Conservation (phyloP, 2,329 filamentous ascomycete genomes). For the Cercospora brassicicola region DNA sequence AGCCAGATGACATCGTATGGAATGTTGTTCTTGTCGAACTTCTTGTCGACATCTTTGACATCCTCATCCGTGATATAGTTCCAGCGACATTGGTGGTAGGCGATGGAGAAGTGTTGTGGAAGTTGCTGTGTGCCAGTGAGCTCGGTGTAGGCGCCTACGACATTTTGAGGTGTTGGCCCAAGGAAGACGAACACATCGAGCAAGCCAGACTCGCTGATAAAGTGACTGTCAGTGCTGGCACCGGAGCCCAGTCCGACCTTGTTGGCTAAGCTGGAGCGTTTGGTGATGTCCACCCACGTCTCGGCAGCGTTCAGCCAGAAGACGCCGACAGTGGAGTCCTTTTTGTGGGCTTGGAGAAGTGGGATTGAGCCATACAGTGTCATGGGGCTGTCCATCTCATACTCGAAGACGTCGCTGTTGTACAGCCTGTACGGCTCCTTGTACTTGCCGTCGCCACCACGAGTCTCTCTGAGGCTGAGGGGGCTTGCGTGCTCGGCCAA, state of each 20-base stretch:
- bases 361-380: slow-evolving; percentile 96
- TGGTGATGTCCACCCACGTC: slow-evolving; percentile 94
- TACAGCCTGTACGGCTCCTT: slow-evolving; percentile 90
- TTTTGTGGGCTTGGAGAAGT: slow-evolving; percentile 95
- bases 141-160: slow-evolving; percentile 80
- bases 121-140: slow-evolving; percentile 89
- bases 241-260: slow-evolving; percentile 71
- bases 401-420: slow-evolving; percentile 97
- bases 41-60: slow-evolving; percentile 91
- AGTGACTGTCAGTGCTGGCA: slow-evolving; percentile 84
- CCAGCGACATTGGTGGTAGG: slow-evolving; percentile 97
- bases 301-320: slow-evolving; percentile 98
- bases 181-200: slow-evolving; percentile 94
- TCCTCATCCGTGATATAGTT: slow-evolving; percentile 98
- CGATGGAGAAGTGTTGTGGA: slow-evolving; percentile 88
- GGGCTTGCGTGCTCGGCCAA: slow-evolving; percentile 91
- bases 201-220: slow-evolving; percentile 90
- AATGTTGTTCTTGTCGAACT: slow-evolving; percentile 92
- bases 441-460: slow-evolving; percentile 82
- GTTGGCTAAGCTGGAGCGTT: slow-evolving; percentile 71
- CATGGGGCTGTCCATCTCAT: slow-evolving; percentile 96
- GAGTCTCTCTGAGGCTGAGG: slow-evolving; percentile 83
- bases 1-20: slow-evolving; percentile 99
- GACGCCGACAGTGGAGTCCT: slow-evolving; percentile 88
- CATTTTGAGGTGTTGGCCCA: slow-evolving; percentile 78